Conservation (phyloP, 169 alveolate species). For the Cryptosporidium andersoni region DNA sequence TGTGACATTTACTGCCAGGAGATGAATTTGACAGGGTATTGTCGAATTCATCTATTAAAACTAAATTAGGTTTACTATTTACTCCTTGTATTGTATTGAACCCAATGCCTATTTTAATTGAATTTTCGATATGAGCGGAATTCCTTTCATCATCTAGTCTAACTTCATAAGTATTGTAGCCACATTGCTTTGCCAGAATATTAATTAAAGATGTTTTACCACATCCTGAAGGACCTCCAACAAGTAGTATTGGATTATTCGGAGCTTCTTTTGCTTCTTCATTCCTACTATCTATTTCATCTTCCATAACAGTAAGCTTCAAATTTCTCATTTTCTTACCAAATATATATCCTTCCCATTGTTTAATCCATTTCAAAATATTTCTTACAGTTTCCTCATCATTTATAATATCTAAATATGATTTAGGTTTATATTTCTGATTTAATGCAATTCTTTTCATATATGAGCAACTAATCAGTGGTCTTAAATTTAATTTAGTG, state of each 20-base stretch:
- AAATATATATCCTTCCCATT: conserved; percentile 82
- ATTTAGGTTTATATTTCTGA: conserved; percentile 74
- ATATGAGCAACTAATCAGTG: not conserved
- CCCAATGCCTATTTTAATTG: conserved; percentile 74
- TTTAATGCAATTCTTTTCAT: conserved; percentile 9
- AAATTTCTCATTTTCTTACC: conserved; percentile 1
- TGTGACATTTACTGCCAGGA: not conserved
- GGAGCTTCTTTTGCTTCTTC: conserved; percentile 21
- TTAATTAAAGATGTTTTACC: conserved; percentile 81
- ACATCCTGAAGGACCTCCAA: conserved; percentile 84
- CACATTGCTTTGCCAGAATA: conserved; percentile 80
- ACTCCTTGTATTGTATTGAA: conserved; percentile 53
- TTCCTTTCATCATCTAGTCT: conserved; percentile 81
- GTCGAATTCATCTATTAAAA: conserved; percentile 82
- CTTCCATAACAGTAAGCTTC: not conserved
- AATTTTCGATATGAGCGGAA: conserved; percentile 75
- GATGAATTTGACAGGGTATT: conserved; percentile 71
- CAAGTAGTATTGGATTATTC: conserved; percentile 70
- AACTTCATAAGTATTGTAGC: conserved; percentile 76
- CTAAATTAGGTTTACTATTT: conserved; percentile 77
- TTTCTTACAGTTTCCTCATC: conserved; percentile 80
- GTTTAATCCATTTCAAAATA: conserved; percentile 82
- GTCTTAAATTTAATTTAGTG: not conserved
- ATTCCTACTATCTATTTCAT: not conserved
- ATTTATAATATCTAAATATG: conserved; percentile 78